Evolutionary conservation across 1,284 basidiomycete species (phyloP).

Genomic region (Fomitiporia mediterranea): DNA sequence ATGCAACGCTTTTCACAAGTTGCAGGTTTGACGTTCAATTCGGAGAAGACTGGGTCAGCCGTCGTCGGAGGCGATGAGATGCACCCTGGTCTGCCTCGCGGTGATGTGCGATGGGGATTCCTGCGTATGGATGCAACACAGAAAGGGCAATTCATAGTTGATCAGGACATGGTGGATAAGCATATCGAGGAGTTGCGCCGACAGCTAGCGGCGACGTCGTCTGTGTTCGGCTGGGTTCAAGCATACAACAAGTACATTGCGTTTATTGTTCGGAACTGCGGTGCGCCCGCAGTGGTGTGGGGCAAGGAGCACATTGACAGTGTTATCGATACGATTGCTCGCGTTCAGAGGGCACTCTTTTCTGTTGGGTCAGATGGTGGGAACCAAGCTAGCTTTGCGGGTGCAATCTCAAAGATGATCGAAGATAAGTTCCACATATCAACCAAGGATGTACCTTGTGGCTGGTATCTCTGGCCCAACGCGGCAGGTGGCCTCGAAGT

Average conservation of each 20-base stretch:
- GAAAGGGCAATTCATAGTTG: slow-evolving; percentile 33
- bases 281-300: slow-evolving; percentile 35
- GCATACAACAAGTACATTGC: slow-evolving; percentile 42
- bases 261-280: slow-evolving; percentile 39
- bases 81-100: slow-evolving; percentile 29
- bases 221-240: slow-evolving; percentile 40
- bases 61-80: slow-evolving; percentile 26
- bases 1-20: slow-evolving; percentile 34
- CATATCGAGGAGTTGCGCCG: slow-evolving; percentile 38
- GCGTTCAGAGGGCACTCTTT: slow-evolving; percentile 38
- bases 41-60: slow-evolving; percentile 36
- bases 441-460: slow-evolving; percentile 34
- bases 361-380: slow-evolving; percentile 28
- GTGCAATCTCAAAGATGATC: slow-evolving; percentile 33
- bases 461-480: slow-evolving; percentile 42
- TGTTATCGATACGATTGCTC: slow-evolving; percentile 33
- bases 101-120: slow-evolving; percentile 40
- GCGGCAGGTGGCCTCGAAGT: slow-evolving; percentile 38
- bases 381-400: slow-evolving; percentile 22
- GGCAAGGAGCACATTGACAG: slow-evolving; percentile 32
- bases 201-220: slow-evolving; percentile 36
- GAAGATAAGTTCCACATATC: slow-evolving; percentile 32
- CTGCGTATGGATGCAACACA: slow-evolving; percentile 32
- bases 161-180: slow-evolving; percentile 34
- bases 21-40: slow-evolving; percentile 35